These are phyloP conservation scores for Rosa multiflora DNA, from an alignment of 306 rosid species.

Conservation along the genomic window DNA sequence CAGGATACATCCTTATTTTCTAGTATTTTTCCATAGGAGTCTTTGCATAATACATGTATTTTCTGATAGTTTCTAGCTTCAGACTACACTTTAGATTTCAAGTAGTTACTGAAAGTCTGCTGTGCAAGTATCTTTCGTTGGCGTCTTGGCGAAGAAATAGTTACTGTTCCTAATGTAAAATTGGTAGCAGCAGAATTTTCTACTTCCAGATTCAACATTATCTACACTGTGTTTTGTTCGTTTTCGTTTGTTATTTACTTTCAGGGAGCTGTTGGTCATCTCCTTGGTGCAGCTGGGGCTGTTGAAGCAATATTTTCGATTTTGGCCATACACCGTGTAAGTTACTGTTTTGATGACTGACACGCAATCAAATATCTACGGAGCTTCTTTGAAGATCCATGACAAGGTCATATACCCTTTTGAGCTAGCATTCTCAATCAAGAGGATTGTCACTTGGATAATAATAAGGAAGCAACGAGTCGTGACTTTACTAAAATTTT, in stretches of 20 bases:
- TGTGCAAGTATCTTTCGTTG: not conserved
- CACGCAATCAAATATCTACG: not conserved
- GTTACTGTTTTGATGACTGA: constrained; percentile 16
- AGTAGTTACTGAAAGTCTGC: not conserved
- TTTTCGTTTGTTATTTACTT: constrained; percentile 9
- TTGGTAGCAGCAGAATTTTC: not conserved
- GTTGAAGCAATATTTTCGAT: constrained; percentile 94
- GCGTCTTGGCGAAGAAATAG: not conserved
- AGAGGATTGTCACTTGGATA: not conserved
- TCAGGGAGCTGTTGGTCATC: constrained; percentile 96
- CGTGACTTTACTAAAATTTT: not conserved
- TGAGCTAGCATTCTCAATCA: constrained; percentile 1
- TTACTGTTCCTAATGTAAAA: not conserved
- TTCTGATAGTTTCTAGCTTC: constrained; percentile 6
- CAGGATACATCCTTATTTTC: no score
- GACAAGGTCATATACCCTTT: not conserved
- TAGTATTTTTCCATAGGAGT: not conserved
- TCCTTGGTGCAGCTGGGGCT: constrained; percentile 96
- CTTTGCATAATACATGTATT: not conserved
- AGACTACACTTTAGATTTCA: not conserved
- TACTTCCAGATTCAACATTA: not conserved
- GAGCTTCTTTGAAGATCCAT: not conserved
- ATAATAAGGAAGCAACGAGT: not conserved
- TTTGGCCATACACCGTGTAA: constrained; percentile 66
- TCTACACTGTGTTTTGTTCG: not conserved